Conservation (phyloP, 345 rosid genomes). For the Cardamine occulta region DNA sequence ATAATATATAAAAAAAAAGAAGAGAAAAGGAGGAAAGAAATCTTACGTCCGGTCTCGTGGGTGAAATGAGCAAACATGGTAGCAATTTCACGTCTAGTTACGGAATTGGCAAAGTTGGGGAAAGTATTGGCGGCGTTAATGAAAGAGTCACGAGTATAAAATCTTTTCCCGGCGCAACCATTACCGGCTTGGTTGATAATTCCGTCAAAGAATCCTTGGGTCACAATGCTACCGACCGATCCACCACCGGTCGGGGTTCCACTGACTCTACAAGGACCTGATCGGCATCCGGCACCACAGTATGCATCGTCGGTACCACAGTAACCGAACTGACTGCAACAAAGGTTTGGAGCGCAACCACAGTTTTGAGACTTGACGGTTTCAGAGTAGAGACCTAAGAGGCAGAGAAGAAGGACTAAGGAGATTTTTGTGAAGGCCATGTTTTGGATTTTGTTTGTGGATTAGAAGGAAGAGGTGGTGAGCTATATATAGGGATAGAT, state of each 20-base stretch:
- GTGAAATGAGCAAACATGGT: slow-evolving; percentile 62
- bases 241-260: slow-evolving; percentile 28
- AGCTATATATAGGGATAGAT: slow-evolving; percentile 15
- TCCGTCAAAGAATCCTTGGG: slow-evolving; percentile 48
- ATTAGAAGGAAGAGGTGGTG: slow-evolving; percentile 1
- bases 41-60: slow-evolving; percentile 57
- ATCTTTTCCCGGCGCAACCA: slow-evolving; percentile 53
- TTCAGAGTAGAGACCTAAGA: slow-evolving; percentile 28
- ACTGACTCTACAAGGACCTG: slow-evolving; percentile 49
- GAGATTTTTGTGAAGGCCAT: slow-evolving; percentile 29
- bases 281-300: slow-evolving; percentile 57
- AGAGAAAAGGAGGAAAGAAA: neutral
- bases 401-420: slow-evolving; percentile 31
- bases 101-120: slow-evolving; percentile 32
- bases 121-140: slow-evolving; percentile 40
- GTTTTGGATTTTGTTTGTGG: slow-evolving; percentile 20
- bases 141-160: slow-evolving; percentile 51
- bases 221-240: slow-evolving; percentile 51
- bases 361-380: slow-evolving; percentile 56
- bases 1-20: no score
- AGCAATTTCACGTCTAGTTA: slow-evolving; percentile 53
- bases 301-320: slow-evolving; percentile 45
- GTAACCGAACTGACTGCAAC: slow-evolving; percentile 57
- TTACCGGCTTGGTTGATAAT: slow-evolving; percentile 45
- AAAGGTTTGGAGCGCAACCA: slow-evolving; percentile 51